phyloP scores from a whole-genome alignment of 2,329 filamentous ascomycete species.

The Cercospora sp. region DNA sequence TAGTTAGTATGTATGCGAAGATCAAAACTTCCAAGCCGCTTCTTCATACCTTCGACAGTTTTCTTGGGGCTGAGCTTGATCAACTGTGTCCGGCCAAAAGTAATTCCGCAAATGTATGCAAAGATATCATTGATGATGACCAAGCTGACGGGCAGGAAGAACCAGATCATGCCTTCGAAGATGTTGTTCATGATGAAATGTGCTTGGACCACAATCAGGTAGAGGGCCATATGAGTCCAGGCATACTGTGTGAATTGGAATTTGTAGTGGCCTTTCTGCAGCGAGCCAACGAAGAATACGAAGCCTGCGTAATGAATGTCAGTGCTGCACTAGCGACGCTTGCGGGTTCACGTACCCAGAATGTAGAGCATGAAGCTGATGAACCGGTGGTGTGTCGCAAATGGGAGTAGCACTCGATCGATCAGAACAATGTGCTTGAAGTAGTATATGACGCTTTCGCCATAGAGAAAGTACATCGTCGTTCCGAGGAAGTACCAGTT shows the following conservation, averaged over 20 bases:
- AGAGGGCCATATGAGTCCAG: constrained; percentile 99
- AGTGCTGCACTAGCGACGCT: not conserved
- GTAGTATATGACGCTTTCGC: constrained; percentile 98
- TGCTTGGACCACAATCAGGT: constrained; percentile 94
- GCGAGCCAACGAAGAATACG: constrained; percentile 93
- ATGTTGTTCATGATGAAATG: constrained; percentile 99
- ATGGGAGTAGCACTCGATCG: constrained; percentile 85
- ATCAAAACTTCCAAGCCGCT: not conserved
- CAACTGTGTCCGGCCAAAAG: constrained; percentile 91
- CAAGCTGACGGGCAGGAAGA: constrained; percentile 90
- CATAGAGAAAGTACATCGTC: constrained; percentile 99
- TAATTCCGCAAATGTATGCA: constrained; percentile 95
- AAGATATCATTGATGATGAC: constrained; percentile 99
- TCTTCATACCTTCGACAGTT: constrained; percentile 70
- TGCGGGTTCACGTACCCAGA: constrained; percentile 67
- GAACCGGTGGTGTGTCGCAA: constrained; percentile 96
- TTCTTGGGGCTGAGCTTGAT: constrained; percentile 99
- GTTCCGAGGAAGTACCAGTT: constrained; percentile 99
- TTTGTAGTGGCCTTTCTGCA: constrained; percentile 93
- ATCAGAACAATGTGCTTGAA: constrained; percentile 98
- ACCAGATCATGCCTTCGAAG: constrained; percentile 99
- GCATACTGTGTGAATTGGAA: constrained; percentile 99
- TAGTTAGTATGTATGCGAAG: not conserved
- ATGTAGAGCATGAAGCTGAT: constrained; percentile 99
- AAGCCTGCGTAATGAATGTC: constrained; percentile 63